These are phyloP conservation scores for Potentilla sterilis DNA, from an alignment of 306 rosid species.

Conservation along the genomic window DNA sequence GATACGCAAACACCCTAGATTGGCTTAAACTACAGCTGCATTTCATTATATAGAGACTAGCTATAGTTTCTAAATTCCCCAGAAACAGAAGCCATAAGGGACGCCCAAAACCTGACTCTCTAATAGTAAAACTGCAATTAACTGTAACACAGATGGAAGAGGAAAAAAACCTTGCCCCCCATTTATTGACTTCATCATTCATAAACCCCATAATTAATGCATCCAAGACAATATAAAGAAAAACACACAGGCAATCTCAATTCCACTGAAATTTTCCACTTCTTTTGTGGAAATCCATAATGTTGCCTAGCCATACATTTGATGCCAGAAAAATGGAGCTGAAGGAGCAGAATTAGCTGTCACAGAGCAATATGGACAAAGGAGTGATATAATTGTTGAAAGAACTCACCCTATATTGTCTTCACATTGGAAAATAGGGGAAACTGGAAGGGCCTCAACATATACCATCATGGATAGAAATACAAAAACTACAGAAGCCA, in stretches of 20 bases:
- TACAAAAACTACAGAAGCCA: slow-evolving; percentile 14
- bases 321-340: neutral
- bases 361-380: neutral
- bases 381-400: slow-evolving; percentile 6
- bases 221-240: neutral
- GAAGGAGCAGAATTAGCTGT: neutral
- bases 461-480: slow-evolving; percentile 24
- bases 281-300: neutral
- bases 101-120: neutral
- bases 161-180: neutral
- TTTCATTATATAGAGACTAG: neutral
- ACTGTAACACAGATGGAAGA: neutral
- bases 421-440: slow-evolving; percentile 29
- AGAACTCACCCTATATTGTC: slow-evolving; percentile 48
- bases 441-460: slow-evolving; percentile 33
- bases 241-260: neutral
- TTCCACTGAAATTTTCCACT: neutral
- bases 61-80: neutral
- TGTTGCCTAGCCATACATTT: neutral
- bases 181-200: neutral
- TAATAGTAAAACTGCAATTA: neutral
- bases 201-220: neutral
- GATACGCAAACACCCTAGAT: neutral
- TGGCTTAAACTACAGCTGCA: neutral
- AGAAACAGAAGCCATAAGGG: neutral